phyloP scores from a whole-genome alignment of 768 basidiomycete species.

The Leccinellum albellum region DNA sequence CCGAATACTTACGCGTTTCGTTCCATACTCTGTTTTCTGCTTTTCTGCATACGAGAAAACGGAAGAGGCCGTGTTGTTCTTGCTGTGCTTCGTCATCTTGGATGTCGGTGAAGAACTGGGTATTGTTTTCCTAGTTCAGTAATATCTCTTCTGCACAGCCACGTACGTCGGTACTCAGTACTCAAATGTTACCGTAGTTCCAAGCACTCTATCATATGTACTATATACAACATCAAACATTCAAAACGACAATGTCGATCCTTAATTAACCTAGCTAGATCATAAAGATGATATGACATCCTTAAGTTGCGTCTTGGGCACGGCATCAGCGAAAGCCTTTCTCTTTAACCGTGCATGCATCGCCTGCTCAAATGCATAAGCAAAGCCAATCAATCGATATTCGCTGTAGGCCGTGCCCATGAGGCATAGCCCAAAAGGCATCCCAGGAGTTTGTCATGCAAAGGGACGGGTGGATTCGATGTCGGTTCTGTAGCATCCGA shows the following conservation, averaged over 20 bases:
- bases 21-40: constrained; percentile 77
- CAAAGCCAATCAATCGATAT: constrained; percentile 38
- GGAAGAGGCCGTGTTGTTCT: constrained; percentile 86
- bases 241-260: not conserved
- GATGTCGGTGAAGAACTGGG: not conserved
- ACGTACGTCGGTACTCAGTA: too few relatives aligned
- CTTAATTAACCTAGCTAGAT: not conserved
- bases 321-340: constrained; percentile 47
- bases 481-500: constrained; percentile 28
- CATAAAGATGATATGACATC: constrained; percentile 26
- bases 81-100: constrained; percentile 83
- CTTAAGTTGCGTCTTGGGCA: constrained; percentile 50
- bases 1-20: constrained; percentile 57
- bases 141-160: not conserved
- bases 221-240: not conserved
- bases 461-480: constrained; percentile 35
- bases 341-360: constrained; percentile 48
- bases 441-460: constrained; percentile 32
- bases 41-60: constrained; percentile 90
- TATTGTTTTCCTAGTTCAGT: not conserved
- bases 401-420: constrained; percentile 46
- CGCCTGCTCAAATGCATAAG: constrained; percentile 52
- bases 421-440: constrained; percentile 43
- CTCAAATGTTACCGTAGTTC: too few relatives aligned
- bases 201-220: too few relatives aligned